phyloP scores from a whole-genome alignment of 2,329 filamentous ascomycete species.

The Pyricularia sp. region DNA sequence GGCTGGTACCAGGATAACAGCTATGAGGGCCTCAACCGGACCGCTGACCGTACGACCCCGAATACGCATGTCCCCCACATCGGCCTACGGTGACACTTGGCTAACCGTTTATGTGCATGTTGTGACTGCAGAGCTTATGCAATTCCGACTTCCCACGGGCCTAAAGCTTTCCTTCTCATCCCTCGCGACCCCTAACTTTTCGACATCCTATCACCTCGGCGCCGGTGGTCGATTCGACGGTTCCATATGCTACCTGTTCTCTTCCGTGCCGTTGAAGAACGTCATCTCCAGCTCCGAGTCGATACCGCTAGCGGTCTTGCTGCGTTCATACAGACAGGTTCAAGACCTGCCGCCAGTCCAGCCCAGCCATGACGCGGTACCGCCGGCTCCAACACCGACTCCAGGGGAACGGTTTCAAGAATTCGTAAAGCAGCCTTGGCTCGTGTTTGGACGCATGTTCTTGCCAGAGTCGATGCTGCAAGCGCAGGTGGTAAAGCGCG shows the following conservation, averaged over 20 bases:
- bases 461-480: slow-evolving; percentile 77
- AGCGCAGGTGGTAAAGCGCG: slow-evolving; percentile 66
- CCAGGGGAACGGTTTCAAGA: neutral
- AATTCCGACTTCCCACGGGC: slow-evolving; percentile 76
- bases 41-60: slow-evolving; percentile 53
- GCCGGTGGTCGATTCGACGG: slow-evolving; percentile 87
- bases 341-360: slow-evolving; percentile 37
- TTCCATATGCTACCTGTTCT: slow-evolving; percentile 94
- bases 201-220: slow-evolving; percentile 83
- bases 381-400: slow-evolving; percentile 7
- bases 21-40: slow-evolving; percentile 75
- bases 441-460: slow-evolving; percentile 69
- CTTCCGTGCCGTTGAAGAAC: slow-evolving; percentile 61
- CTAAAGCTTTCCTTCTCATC: slow-evolving; percentile 80
- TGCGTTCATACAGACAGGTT: slow-evolving; percentile 72
- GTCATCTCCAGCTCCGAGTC: slow-evolving; percentile 55
- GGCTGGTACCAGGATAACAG: slow-evolving; percentile 88
- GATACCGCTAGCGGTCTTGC: slow-evolving; percentile 63
- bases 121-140: slow-evolving; percentile 54
- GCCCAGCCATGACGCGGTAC: neutral
- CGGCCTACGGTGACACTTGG: neutral
- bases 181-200: slow-evolving; percentile 83
- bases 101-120: neutral
- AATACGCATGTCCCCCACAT: neutral
- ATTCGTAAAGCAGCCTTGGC: slow-evolving; percentile 17